These are phyloP conservation scores for Emergomyces pasteurianus DNA, from an alignment of 2,329 filamentous ascomycete genomes.

Conservation along the genomic window DNA sequence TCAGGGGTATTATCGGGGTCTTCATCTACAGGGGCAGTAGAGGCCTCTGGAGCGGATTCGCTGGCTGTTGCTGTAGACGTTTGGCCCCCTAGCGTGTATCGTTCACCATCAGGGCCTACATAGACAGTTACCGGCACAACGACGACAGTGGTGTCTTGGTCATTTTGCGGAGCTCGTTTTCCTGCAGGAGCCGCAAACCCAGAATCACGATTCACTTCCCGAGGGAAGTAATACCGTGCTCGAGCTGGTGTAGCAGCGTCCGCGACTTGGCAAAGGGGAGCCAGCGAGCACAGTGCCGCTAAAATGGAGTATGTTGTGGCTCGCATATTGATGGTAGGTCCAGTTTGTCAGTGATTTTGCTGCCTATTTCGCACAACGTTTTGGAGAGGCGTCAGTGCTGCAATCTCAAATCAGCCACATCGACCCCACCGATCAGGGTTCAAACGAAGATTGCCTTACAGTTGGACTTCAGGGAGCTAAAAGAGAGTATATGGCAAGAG, in stretches of 20 bases:
- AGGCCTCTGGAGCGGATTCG: neutral
- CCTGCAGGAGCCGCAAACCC: slow-evolving; percentile 8
- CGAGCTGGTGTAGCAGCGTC: neutral
- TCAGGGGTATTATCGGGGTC: neutral
- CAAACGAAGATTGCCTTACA: neutral
- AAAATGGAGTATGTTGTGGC: neutral
- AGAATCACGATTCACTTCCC: slow-evolving; percentile 16
- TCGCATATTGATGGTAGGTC: neutral
- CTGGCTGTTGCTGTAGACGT: slow-evolving; percentile 14
- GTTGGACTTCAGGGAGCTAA: neutral
- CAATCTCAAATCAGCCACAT: neutral
- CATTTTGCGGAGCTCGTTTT: slow-evolving; percentile 8
- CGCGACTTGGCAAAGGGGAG: neutral
- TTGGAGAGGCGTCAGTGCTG: neutral
- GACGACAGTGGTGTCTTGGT: slow-evolving; percentile 3
- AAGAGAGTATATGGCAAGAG: slow-evolving; percentile 1
- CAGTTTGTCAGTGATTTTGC: neutral
- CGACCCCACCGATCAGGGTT: neutral
- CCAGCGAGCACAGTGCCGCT: neutral
- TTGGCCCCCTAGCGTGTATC: slow-evolving; percentile 6
- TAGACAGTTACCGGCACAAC: slow-evolving; percentile 10
- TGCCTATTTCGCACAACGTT: neutral
- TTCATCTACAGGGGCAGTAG: neutral
- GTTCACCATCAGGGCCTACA: slow-evolving; percentile 7
- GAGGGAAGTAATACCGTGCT: slow-evolving; percentile 13